Evolutionary conservation across 805 yeast species (phyloP), one percentile per base, ranked within the genome.

Genomic region (Candida maltosa): DNA sequence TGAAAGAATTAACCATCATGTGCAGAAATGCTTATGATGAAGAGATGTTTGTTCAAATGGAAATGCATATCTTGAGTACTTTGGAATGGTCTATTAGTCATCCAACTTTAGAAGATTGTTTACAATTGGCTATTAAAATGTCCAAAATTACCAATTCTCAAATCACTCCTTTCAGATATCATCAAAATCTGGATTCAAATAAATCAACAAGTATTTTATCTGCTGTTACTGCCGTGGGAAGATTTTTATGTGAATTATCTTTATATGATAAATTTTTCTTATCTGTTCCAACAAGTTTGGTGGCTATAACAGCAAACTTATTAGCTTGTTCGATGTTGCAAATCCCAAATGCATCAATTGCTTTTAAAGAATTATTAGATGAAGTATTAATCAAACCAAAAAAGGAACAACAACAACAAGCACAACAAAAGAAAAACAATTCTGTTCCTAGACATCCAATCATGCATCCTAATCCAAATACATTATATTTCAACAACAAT

Each of bases 21-120:
- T 76, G 80, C 44, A 65, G 80, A 30, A 71, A 69, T 47, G 79
- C 78, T 12, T 76, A 75, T 47, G 81, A 76, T 39, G 74, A 69
- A 42, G 73, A 69, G 40, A 70, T 70, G 75, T 67, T 68, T 40
- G 54, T 66, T 19, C 73, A 68, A 47, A 68, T 68, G 73, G 94
- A 84, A 58, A 65, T 76, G 47, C 91, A 84, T 51, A 78, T 82
- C 38, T 66, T 81, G 52, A 69, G 73, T 44, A 84, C 84, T 4
- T 71, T 88, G 49, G 73, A 66, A 38, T 68, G 74, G 74, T 54
- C 54, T 34, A 50, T 67, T 32, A 67, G 72, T 23, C 73, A 68
- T 42, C 72, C 76, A 3, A 64, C 67, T 35, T 58, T 75, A 33
- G 82, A 76, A 49, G 80, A 75, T 34, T 69, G 77, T 37, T 51